Evolutionary conservation across 176 grass and related monocot genomes (phyloP), one percentile per base, ranked within the genome.

Genomic region (Aegilops speltoides): DNA sequence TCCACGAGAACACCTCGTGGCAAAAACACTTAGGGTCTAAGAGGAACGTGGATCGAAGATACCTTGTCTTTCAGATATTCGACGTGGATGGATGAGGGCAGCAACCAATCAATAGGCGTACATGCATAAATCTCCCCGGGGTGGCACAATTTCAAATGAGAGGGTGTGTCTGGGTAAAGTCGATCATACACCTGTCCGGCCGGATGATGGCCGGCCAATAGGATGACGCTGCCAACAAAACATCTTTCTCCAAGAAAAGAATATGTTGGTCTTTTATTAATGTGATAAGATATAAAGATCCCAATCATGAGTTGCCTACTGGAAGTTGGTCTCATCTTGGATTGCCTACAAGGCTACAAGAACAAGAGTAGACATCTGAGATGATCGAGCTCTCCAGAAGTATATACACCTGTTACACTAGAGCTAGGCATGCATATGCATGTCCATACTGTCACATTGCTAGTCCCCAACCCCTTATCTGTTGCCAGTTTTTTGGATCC

Each of bases 71-170:
- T 24, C 54, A 57, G 66, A 79, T 79, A 74, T 90, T 86, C 84
- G 73, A 86, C 79, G 84, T 63, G 46, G 83, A 86, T 86, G 73
- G 72, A 82, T 43, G 72, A 67, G 73, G 43, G 78, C 48, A 45
- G 23, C 72, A 75, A 26, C 43, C 40, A 66, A 52, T 87, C 17
- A 83, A 75, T n/a, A 46, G 45, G 72, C 59, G 36, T 57, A 22
- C 0, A 2, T 43, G 23, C 28, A 17, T 73, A 25, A 22, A 31
- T 66, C 29, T 66, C 70, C 54, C 7, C 4, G 50, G 50, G 1
- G 32, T 17, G 68, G 85, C 85, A 80, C 85, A 67, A 43, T 57
- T 90, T 79, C 84, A 79, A 62, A 87, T 79, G 84, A 32, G 41
- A 10, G 7, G 9, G 20, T 7, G 40, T 90, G 88, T 90, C 65